Conservation (phyloP, 208 protist genomes). For the Phytomonas sp. region DNA sequence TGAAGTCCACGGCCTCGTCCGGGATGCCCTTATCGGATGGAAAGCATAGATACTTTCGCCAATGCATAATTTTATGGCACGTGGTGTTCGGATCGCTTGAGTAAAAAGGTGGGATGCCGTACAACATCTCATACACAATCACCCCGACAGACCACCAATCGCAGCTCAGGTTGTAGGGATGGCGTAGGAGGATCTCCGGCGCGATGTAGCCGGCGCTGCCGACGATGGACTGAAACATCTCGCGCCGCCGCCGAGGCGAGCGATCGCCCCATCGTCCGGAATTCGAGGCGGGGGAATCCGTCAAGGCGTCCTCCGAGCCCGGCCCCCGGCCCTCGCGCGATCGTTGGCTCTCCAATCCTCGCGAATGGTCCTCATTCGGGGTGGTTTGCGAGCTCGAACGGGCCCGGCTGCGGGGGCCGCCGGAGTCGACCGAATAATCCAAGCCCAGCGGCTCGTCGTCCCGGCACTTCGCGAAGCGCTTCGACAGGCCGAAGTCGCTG, state of each 20-base stretch:
- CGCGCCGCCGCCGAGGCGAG: constrained; percentile 23
- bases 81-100: constrained; percentile 86
- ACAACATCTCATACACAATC: constrained; percentile 97
- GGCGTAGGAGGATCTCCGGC: constrained; percentile 92
- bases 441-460: constrained; percentile 31
- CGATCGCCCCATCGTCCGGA: background rate
- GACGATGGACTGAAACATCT: constrained; percentile 90
- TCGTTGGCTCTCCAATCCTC: too few relatives aligned
- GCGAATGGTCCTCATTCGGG: too few relatives aligned
- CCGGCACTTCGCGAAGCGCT: constrained; percentile 70
- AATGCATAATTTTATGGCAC: constrained; percentile 93
- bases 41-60: constrained; percentile 87
- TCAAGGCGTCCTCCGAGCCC: background rate
- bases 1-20: constrained; percentile 87
- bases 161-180: constrained; percentile 92
- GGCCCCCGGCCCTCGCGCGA: too few relatives aligned
- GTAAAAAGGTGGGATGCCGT: constrained; percentile 94
- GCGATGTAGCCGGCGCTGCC: constrained; percentile 97
- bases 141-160: constrained; percentile 98
- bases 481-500: constrained; percentile 96
- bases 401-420: background rate
- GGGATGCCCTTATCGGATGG: constrained; percentile 72
- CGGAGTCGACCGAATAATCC: constrained; percentile 29
- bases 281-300: background rate
- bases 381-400: constrained; percentile 9